Evolutionary conservation across 768 basidiomycete genomes (phyloP), one percentile per base, ranked within the genome.

Genomic region (Rhodocollybia butyracea): DNA sequence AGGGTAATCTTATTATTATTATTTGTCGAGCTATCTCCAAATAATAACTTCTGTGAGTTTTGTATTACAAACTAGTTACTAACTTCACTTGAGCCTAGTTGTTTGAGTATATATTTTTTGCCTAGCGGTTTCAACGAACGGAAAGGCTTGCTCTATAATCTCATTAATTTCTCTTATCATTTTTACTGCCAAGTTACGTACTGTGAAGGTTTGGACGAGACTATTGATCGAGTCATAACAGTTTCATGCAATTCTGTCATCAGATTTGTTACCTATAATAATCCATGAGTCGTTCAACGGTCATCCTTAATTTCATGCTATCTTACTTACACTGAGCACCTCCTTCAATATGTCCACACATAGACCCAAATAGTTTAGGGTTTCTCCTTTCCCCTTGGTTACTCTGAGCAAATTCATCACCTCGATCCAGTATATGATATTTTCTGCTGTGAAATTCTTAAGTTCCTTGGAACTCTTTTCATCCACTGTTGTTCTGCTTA

Each of bases 401-500:
- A 22, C 10, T 1, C 54, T 3, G 5, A 56, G 13, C 10, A 56
- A 15, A 30, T 27, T 56, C 54, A 56, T 56, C 17, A 22, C 31
- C 27, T 56, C 54, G 21, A 56, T 47, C 54, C 54, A 56, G 36
- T 38, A 56, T 19, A 56, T 30, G 19, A 22, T 22, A 21, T 40
- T 39, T 29, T 38, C 39, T 24, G 39, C 24, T n/a, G 31, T 29
- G 19, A 56, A 51, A 21, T 22, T 0, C 11, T 10, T n/a, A 21
- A 55, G 27, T 4, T 12, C n/a, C 39, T 1, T 34, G 3, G 27
- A 38, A 15, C 27, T 7, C 27, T 56, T 34, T 13, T 8, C 13
- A 41, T 38, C 10, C 29, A 19, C 10, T 11, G 39, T 40, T 12
- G 19, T 12, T 46, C 41, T 4, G 2, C 3, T 19, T 7, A 50